These are phyloP conservation scores for Salix viminalis DNA, from an alignment of 345 rosid species.

Conservation along the genomic window DNA sequence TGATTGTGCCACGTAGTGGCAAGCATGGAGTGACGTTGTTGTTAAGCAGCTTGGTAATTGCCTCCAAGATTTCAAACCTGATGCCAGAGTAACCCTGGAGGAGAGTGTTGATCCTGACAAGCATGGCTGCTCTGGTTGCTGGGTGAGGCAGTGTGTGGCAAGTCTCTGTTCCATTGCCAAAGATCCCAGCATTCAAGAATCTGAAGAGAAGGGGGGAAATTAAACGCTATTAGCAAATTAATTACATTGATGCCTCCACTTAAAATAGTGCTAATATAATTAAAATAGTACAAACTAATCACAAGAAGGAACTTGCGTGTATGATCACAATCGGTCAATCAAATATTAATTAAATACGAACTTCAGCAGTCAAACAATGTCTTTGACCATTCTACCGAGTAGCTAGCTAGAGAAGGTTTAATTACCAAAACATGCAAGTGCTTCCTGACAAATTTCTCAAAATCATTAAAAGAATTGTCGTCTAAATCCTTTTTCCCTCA, in stretches of 20 bases:
- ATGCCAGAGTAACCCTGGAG: slow-evolving; percentile 31
- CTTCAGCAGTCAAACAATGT: not conserved
- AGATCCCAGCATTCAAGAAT: slow-evolving; percentile 30
- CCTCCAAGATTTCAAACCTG: slow-evolving; percentile 28
- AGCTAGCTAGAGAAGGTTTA: not conserved
- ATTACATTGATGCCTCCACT: not conserved
- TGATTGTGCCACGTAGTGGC: slow-evolving; percentile 23
- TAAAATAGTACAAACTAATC: not conserved
- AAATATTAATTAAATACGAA: not conserved
- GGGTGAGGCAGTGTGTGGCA: slow-evolving; percentile 25
- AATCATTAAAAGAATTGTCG: not conserved
- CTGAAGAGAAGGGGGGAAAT: not conserved
- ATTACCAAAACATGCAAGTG: too few species aligned
- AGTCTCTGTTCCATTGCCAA: slow-evolving; percentile 22
- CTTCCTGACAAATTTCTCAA: too few species aligned
- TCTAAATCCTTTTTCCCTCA: not conserved
- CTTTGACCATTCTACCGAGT: not conserved
- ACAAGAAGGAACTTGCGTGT: not conserved
- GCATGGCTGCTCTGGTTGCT: slow-evolving; percentile 26
- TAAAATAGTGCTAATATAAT: too few species aligned
- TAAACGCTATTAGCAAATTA: not conserved
- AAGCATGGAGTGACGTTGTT: slow-evolving; percentile 23
- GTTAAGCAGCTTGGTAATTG: slow-evolving; percentile 24
- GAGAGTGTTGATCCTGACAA: slow-evolving; percentile 31
- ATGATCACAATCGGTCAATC: not conserved